Evolutionary conservation across 257 asterid genomes (phyloP), one percentile per base, ranked within the genome.

Genomic region (Parsonsia alboflavescens): DNA sequence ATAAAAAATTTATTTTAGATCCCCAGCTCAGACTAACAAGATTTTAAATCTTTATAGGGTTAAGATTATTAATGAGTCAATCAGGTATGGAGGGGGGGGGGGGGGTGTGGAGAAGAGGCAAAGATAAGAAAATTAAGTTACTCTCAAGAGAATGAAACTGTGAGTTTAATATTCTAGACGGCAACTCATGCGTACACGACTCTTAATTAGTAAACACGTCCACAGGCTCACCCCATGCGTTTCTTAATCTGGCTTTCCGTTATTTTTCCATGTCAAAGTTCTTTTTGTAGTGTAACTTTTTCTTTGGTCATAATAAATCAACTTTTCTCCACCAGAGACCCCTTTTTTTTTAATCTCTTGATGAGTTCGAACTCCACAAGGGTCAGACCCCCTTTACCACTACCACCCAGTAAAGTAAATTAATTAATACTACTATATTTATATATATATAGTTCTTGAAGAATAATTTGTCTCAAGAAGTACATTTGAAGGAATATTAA

Each of bases 401-500:
- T 3, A 24, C 26, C 41, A 19, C 58, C 48, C n/a, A 68, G 28
- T 44, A 21, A 76, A 68, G 0, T 62, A 62, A 10, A 33, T 33
- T 33, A 33, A 42, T 42, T 42, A 5, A 7, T n/a, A 4, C 5
- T 19, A 5, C 13, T n/a, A 56, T n/a, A n/a, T n/a, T n/a, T n/a
- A n/a, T n/a, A 3, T 67, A 75, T 48, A 10, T 2, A 9, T 44
- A 33, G 64, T 64, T 58, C 9, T 9, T 33, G 45, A 50, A 22
- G 42, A 33, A 68, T 58, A 21, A 44, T 2, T 24, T 17, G 30
- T 5, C 5, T 30, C 44, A 3, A 42, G 26, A 36, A 64, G 69
- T 64, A 46, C 61, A 46, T 46, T 73, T 73, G n/a, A 33, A 52
- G 72, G 71, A 64, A 74, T 63, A 48, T 30, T 49, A 6, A 33